phyloP scores from a whole-genome alignment of 306 rosid species.

The Fragaria nilgerrensis region DNA sequence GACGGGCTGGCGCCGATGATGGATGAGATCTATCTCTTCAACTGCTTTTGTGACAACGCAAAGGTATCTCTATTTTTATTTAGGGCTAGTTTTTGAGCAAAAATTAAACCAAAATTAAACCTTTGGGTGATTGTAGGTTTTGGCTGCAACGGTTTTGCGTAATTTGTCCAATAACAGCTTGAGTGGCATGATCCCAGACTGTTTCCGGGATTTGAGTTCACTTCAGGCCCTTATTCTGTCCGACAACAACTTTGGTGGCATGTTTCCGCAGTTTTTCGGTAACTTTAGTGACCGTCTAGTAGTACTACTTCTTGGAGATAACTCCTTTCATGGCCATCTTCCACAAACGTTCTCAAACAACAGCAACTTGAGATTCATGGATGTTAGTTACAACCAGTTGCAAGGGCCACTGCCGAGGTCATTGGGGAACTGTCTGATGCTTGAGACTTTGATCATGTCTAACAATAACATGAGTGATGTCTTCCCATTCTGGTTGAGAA shows the following conservation, averaged over 20 bases:
- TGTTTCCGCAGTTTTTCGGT: not conserved
- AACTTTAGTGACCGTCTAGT: not conserved
- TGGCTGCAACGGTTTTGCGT: not conserved
- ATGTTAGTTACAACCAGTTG: not conserved
- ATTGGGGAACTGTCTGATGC: not conserved
- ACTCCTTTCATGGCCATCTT: not conserved
- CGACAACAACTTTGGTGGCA: slow-evolving; percentile 13
- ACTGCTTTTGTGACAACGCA: no score
- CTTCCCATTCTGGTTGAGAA: no score
- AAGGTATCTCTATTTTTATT: no score
- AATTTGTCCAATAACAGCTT: no score
- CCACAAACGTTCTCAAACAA: not conserved
- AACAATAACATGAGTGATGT: no score
- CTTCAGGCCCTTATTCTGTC: not conserved
- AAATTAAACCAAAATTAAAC: no score
- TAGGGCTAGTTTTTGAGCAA: no score
- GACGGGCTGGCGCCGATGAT: no score
- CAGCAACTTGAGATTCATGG: not conserved
- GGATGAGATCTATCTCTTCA: no score
- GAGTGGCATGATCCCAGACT: no score
- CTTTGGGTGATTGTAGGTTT: not conserved
- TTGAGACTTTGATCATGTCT: no score
- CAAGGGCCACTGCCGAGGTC: not conserved
- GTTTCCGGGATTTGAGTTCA: slow-evolving; percentile 1
- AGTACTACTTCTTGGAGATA: not conserved